phyloP scores from a whole-genome alignment of 257 asterid species.

The Galeopsis tetrahit region DNA sequence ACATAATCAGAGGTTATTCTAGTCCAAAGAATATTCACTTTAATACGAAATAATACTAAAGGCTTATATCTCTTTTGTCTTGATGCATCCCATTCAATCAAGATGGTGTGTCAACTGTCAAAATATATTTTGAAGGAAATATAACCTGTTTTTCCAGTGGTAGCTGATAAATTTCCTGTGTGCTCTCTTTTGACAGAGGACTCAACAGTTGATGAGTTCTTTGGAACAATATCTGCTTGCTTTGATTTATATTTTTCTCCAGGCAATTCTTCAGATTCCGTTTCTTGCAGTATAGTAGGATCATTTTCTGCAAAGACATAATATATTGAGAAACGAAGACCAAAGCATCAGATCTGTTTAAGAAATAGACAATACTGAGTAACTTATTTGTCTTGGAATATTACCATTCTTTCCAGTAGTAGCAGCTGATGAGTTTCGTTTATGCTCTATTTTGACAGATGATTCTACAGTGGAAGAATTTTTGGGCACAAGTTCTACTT shows the following conservation, averaged over 20 bases:
- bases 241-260: constrained; percentile 36
- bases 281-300: constrained; percentile 25
- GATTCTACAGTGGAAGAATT: constrained; percentile 29
- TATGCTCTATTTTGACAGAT: constrained; percentile 30
- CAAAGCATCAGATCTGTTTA: constrained; percentile 14
- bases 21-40: constrained; percentile 27
- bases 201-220: constrained; percentile 27
- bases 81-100: constrained; percentile 22
- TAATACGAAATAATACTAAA: background rate
- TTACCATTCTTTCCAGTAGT: constrained; percentile 44
- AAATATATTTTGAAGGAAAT: constrained; percentile 3
- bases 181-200: constrained; percentile 31
- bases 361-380: constrained; percentile 19
- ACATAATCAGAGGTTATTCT: constrained; percentile 3
- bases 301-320: constrained; percentile 34
- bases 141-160: constrained; percentile 43
- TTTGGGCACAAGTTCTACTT: constrained; percentile 30
- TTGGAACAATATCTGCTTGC: constrained; percentile 30
- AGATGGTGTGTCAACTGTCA: background rate
- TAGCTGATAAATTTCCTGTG: constrained; percentile 31
- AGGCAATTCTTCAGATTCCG: constrained; percentile 40
- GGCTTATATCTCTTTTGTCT: background rate
- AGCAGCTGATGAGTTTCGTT: constrained; percentile 30
- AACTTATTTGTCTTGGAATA: constrained; percentile 1
- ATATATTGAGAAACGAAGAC: constrained; percentile 16